Conservation (phyloP, 768 basidiomycete species). For the Leccinum obscurum region DNA sequence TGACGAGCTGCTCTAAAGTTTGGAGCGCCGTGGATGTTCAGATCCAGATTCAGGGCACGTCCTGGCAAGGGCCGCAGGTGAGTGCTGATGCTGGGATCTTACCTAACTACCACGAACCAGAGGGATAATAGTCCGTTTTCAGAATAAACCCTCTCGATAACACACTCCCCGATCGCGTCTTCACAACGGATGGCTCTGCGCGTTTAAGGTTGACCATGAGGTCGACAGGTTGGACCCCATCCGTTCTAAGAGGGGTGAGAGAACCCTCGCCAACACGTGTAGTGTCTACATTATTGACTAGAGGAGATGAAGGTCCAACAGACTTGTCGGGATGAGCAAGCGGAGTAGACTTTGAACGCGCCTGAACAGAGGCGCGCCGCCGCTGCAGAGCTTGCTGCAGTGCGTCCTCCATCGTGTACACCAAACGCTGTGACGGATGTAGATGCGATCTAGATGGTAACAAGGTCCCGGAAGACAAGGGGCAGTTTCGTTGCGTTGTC, state of each 20-base stretch:
- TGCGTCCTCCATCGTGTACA: not conserved
- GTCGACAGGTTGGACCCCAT: slow-evolving; percentile 45
- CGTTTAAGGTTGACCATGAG: slow-evolving; percentile 62
- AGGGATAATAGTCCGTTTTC: slow-evolving; percentile 90
- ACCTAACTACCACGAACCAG: slow-evolving; percentile 44
- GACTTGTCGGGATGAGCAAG: slow-evolving; percentile 9
- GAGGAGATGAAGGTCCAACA: slow-evolving; percentile 4
- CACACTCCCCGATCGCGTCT: slow-evolving; percentile 81
- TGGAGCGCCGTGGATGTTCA: slow-evolving; percentile 92
- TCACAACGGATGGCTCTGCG: slow-evolving; percentile 74
- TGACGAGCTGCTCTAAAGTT: slow-evolving; percentile 87
- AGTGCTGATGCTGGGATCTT: slow-evolving; percentile 1
- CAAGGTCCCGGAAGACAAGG: not conserved
- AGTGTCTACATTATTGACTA: slow-evolving; percentile 5
- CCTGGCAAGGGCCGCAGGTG: slow-evolving; percentile 43
- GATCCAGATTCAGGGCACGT: slow-evolving; percentile 85
- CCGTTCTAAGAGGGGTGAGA: slow-evolving; percentile 5
- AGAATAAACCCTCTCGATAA: slow-evolving; percentile 87
- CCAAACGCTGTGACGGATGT: not conserved
- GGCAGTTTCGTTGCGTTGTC: not conserved
- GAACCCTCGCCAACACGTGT: slow-evolving; percentile 5
- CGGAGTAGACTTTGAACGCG: slow-evolving; percentile 14
- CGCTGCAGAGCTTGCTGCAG: not conserved
- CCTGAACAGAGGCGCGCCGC: not conserved
- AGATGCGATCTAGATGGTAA: not conserved